phyloP scores from a whole-genome alignment of 768 basidiomycete species.

The Clitopilus passeckerianus region DNA sequence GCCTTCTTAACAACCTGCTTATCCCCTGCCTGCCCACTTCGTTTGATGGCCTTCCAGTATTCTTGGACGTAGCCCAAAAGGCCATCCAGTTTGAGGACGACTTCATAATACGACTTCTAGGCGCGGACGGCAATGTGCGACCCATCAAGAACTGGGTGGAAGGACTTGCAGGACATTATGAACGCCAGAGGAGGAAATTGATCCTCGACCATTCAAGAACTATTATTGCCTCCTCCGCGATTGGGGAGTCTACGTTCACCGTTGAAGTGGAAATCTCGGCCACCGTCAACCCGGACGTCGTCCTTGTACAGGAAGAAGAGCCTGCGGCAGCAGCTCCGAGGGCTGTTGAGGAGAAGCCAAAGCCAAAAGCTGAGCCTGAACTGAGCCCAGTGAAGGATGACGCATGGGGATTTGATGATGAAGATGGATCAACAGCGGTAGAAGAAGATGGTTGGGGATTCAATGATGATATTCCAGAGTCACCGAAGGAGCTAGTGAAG shows the following conservation, averaged over 20 bases:
- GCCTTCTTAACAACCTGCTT: constrained; percentile 63
- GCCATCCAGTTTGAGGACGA: constrained; percentile 65
- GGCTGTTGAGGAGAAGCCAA: constrained; percentile 17
- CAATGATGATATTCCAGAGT: constrained; percentile 34
- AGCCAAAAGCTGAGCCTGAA: neutral
- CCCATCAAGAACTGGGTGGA: constrained; percentile 67
- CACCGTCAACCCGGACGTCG: constrained; percentile 24
- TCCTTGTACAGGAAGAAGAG: constrained; percentile 14
- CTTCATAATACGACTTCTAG: constrained; percentile 44
- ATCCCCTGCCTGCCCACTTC: constrained; percentile 67
- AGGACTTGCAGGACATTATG: constrained; percentile 69
- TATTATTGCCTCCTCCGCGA: constrained; percentile 42
- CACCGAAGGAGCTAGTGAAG: neutral
- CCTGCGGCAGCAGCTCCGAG: neutral
- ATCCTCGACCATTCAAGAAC: constrained; percentile 61
- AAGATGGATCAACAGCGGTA: constrained; percentile 19
- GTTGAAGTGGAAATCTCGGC: constrained; percentile 30
- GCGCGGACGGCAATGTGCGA: constrained; percentile 39
- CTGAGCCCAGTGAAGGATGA: constrained; percentile 16
- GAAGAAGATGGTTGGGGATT: constrained; percentile 48
- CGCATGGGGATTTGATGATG: constrained; percentile 51
- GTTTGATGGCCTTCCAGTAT: constrained; percentile 53
- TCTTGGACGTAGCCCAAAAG: constrained; percentile 49
- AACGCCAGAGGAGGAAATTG: constrained; percentile 61
- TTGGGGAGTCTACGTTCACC: constrained; percentile 33